phyloP scores from a whole-genome alignment of 176 grass and related monocot genomes.

The Musa schizocarpa region DNA sequence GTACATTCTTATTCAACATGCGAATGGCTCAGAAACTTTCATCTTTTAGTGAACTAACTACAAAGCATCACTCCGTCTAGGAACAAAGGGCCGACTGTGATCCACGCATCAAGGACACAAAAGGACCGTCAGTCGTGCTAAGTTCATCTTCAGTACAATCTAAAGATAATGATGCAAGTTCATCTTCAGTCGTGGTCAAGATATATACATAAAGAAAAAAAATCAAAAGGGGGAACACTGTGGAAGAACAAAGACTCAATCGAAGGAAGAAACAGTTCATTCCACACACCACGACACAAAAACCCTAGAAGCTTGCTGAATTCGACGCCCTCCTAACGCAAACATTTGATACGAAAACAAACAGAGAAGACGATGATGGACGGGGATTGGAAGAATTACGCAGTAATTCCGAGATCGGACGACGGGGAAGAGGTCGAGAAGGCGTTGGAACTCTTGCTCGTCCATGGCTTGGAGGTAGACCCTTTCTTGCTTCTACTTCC shows the following conservation, averaged over 20 bases:
- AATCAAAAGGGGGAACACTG: not conserved
- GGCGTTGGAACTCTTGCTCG: conserved; percentile 70
- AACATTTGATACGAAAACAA: not conserved
- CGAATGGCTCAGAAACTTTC: not conserved
- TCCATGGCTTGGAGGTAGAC: conserved; percentile 36
- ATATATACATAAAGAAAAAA: not conserved
- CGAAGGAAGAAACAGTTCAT: not conserved
- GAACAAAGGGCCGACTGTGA: no score
- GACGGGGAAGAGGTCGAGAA: conserved; percentile 80
- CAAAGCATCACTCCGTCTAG: not conserved
- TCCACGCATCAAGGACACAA: no score
- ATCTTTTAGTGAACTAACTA: not conserved
- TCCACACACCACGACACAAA: not conserved
- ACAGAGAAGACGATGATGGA: not conserved
- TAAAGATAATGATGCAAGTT: not conserved
- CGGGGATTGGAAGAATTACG: conserved; percentile 36
- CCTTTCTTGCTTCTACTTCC: not conserved
- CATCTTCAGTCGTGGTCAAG: no score
- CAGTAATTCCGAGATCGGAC: conserved; percentile 67
- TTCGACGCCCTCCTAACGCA: not conserved
- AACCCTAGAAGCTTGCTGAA: not conserved
- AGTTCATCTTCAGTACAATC: not conserved
- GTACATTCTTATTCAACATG: not conserved
- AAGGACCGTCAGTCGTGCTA: not conserved
- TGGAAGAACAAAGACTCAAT: not conserved